phyloP scores from a whole-genome alignment of 176 grass and related monocot species.

The Puccinellia tenuiflora region DNA sequence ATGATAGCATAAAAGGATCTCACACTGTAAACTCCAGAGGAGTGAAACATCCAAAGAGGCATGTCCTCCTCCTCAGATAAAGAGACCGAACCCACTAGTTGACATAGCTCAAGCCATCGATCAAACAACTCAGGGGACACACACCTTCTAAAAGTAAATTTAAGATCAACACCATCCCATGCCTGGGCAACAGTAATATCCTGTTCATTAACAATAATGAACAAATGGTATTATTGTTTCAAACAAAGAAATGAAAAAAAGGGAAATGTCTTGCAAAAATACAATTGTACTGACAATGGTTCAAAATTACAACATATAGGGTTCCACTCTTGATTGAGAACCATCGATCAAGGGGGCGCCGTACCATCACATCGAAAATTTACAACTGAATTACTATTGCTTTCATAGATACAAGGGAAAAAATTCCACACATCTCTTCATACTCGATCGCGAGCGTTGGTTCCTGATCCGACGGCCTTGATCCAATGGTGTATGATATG shows the following conservation, averaged over 20 bases:
- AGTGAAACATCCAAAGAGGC: too few relatives aligned
- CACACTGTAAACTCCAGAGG: too few relatives aligned
- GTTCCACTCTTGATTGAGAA: background rate
- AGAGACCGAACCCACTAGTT: too few relatives aligned
- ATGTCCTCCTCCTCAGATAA: too few relatives aligned
- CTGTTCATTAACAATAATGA: too few relatives aligned
- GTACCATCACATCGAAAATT: background rate
- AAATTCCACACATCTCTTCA: background rate
- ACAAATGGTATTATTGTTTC: background rate
- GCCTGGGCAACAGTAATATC: too few relatives aligned
- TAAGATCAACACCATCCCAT: too few relatives aligned
- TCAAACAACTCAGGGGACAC: too few relatives aligned
- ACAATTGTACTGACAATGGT: background rate
- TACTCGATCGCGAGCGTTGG: background rate
- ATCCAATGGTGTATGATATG: background rate
- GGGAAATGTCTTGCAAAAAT: background rate
- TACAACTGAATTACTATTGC: background rate
- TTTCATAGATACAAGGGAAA: background rate
- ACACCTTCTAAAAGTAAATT: too few relatives aligned
- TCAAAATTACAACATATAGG: background rate
- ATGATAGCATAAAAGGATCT: too few relatives aligned
- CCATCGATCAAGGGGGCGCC: background rate
- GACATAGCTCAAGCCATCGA: too few relatives aligned
- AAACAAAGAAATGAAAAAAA: background rate
- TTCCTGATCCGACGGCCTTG: background rate